Base-by-base conservation (phyloP, 192 early-diverging fungal species). In the Backusella westeae region DNA sequence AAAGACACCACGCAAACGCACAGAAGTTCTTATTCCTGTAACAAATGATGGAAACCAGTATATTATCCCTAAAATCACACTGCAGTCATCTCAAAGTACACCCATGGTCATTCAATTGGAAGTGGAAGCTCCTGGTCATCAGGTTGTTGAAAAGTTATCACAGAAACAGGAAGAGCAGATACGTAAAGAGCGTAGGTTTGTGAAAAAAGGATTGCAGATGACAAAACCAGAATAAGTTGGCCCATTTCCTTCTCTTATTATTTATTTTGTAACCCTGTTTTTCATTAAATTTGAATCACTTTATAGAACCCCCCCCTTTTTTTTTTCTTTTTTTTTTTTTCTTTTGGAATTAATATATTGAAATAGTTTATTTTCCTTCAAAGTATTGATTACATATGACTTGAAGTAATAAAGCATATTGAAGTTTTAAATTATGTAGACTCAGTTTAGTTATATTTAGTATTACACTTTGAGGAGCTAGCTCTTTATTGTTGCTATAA, bases 151-250 rank as follows among this genome's bases (percentile, higher is more conserved):
- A 63, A 63, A 63, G 9, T 14, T 29, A 63, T 63, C 23, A 63
- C 56, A 63, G 23, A 63, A 63, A 29, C 21, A 63, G 10, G 23
- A 63, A 14, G 56, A 63, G 6, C 56, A 63, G n/a, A 29, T 12
- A 8, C 56, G 56, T 26, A 63, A 44, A 32, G 70, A 72, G 44
- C 70, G 70, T 15, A 52, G 44, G 12, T 39, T 49, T 32, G 23
- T 42, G 32, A 72, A 72, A 44, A 42, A 46, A n/a, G 70, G 70
- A 34, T 17, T 72, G 26, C 44, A 32, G 26, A 72, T 72, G 70
- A 72, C 70, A 21, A 44, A 34, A 32, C 70, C 70, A 34, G 42
- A 72, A 59, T 59, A 59, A 59, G 21, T 12, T 4, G 6, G 8
- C 9, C 19, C 19, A 12, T 56, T 56, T 26, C 19, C n/a, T 56